A percentile compares a stretch with the other conserved stretches of the same genome.
Conservation (phyloP, 2,329 filamentous ascomycete species). For the Metarhizium robertsii region DNA sequence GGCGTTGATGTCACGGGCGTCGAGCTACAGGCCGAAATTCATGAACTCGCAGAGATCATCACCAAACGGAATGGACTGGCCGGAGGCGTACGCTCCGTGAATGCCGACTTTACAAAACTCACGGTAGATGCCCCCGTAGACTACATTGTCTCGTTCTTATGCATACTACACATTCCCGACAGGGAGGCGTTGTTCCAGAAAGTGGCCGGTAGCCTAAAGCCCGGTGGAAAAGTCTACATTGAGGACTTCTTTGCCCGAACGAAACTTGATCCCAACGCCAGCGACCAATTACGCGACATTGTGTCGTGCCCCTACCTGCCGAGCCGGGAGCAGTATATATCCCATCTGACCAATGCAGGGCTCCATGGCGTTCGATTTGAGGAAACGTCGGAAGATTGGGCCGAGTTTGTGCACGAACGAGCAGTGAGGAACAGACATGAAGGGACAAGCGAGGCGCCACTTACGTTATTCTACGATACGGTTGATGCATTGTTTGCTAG, state of each 20-base stretch:
- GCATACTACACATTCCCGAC: neutral
- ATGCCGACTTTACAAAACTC: neutral
- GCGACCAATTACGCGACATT: neutral
- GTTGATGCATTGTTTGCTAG: neutral
- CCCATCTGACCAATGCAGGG: neutral
- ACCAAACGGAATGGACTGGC: neutral
- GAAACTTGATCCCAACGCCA: neutral
- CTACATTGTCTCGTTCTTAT: neutral
- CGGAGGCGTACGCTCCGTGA: neutral
- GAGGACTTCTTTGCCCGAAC: neutral
- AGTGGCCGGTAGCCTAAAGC: neutral
- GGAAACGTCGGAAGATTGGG: neutral
- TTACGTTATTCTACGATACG: neutral
- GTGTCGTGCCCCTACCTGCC: neutral
- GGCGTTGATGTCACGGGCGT: neutral
- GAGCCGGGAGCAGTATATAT: neutral
- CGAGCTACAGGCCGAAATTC: neutral
- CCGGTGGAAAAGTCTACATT: neutral
- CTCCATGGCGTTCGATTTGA: neutral
- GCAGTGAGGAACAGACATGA: neutral
- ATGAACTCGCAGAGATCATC: neutral
- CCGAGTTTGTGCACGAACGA: neutral
- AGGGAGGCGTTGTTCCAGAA: neutral
- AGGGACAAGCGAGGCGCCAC: neutral
- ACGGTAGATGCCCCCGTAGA: neutral